phyloP scores from a whole-genome alignment of 768 basidiomycete species.

The Suillus hirtellus region DNA sequence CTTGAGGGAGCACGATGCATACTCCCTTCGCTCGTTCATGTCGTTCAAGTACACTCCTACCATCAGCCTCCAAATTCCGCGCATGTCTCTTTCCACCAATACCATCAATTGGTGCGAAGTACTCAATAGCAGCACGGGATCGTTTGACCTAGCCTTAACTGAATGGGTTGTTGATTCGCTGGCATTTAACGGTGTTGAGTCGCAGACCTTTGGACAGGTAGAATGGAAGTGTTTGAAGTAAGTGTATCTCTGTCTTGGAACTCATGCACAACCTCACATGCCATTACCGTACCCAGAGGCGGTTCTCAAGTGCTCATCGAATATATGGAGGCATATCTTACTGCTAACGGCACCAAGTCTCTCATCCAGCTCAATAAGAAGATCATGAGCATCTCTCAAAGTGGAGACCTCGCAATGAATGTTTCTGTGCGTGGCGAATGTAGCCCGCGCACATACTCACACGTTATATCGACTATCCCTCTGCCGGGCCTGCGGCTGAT shows the following conservation, averaged over 20 bases:
- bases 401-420: not conserved
- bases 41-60: constrained; percentile 6
- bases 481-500: too few species aligned
- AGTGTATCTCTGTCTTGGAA: constrained; percentile 10
- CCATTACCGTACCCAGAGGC: constrained; percentile 16
- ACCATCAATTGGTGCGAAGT: constrained; percentile 24
- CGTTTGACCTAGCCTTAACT: constrained; percentile 35
- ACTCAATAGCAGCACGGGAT: constrained; percentile 30
- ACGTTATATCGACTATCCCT: constrained; percentile 33
- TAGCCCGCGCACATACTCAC: constrained; percentile 28
- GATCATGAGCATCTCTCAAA: constrained; percentile 18
- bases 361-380: constrained; percentile 18
- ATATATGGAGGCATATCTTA: constrained; percentile 22
- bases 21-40: constrained; percentile 28
- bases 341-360: constrained; percentile 5
- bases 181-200: constrained; percentile 20
- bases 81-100: not conserved
- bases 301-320: constrained; percentile 26
- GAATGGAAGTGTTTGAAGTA: constrained; percentile 33
- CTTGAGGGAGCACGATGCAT: constrained; percentile 25
- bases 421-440: constrained; percentile 15
- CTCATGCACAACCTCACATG: not conserved
- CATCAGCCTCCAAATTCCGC: not conserved
- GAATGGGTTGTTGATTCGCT: constrained; percentile 35
- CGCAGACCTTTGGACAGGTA: constrained; percentile 5